Conservation (phyloP, 2,329 filamentous ascomycete genomes). For the Alternaria sp. region DNA sequence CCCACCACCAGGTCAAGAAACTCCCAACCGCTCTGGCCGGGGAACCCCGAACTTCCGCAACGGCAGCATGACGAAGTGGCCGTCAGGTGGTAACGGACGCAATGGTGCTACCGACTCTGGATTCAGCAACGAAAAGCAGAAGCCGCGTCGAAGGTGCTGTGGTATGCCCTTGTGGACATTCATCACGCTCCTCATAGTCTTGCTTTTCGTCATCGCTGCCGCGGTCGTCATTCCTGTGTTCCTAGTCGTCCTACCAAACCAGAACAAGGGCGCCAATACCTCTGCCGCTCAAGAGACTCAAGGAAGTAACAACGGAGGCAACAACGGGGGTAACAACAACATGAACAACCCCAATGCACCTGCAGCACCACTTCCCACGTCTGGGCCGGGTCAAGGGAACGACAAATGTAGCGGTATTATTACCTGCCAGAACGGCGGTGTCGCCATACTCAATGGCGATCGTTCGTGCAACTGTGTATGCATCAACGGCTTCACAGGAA, state of each 20-base stretch:
- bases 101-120: slow-evolving; percentile 24
- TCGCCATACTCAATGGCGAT: slow-evolving; percentile 70
- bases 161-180: slow-evolving; percentile 84
- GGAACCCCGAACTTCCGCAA: slow-evolving; percentile 43
- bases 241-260: slow-evolving; percentile 64
- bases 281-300: slow-evolving; percentile 25
- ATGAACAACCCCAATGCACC: slow-evolving; percentile 26
- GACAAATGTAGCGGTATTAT: slow-evolving; percentile 64
- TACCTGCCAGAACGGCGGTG: slow-evolving; percentile 80
- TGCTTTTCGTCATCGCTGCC: slow-evolving; percentile 76
- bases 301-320: slow-evolving; percentile 15
- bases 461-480: slow-evolving; percentile 82
- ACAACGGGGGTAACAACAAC: slow-evolving; percentile 26
- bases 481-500: slow-evolving; percentile 81
- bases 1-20: slow-evolving; percentile 63
- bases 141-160: slow-evolving; percentile 71
- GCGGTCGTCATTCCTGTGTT: slow-evolving; percentile 80
- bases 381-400: slow-evolving; percentile 15
- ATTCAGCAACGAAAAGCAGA: slow-evolving; percentile 31
- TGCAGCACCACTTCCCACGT: slow-evolving; percentile 26
- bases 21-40: slow-evolving; percentile 30
- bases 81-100: slow-evolving; percentile 21
- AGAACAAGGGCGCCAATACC: slow-evolving; percentile 41
- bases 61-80: slow-evolving; percentile 37
- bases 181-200: slow-evolving; percentile 67